Conservation (phyloP, 78 protist genomes). For the Dictyostelium capitatum region DNA sequence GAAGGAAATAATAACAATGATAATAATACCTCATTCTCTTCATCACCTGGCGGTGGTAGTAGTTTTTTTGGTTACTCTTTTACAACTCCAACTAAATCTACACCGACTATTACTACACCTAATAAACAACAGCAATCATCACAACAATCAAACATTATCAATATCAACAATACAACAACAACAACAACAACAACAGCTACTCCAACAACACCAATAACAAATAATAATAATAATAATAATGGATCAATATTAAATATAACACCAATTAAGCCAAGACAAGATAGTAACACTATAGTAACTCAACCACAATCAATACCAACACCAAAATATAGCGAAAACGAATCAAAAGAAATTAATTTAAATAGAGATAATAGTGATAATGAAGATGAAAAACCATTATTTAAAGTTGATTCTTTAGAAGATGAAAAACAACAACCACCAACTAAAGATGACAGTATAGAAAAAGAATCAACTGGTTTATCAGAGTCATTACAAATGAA, state of each 20-base stretch:
- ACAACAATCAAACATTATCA: background rate
- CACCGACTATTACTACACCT: background rate
- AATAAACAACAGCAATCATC: background rate
- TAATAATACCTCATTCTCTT: background rate
- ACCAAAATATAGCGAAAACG: background rate
- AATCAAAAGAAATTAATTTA: background rate
- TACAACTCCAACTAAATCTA: constrained; percentile 17
- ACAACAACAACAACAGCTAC: background rate
- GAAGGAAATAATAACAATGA: background rate
- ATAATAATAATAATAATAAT: background rate
- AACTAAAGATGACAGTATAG: background rate
- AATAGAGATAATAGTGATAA: background rate
- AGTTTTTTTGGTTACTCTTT: constrained; percentile 63
- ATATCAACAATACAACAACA: background rate
- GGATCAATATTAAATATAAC: background rate
- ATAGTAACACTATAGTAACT: too few species aligned
- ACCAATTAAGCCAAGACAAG: constrained; percentile 7
- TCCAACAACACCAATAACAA: background rate
- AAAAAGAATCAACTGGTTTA: background rate
- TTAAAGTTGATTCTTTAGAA: background rate
- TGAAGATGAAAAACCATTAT: background rate
- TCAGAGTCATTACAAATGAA: background rate
- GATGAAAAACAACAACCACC: background rate
- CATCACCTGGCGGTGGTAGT: background rate
- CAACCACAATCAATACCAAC: background rate